phyloP scores from a whole-genome alignment of 768 basidiomycete species.

The Xerocomus brunneocitrinus region DNA sequence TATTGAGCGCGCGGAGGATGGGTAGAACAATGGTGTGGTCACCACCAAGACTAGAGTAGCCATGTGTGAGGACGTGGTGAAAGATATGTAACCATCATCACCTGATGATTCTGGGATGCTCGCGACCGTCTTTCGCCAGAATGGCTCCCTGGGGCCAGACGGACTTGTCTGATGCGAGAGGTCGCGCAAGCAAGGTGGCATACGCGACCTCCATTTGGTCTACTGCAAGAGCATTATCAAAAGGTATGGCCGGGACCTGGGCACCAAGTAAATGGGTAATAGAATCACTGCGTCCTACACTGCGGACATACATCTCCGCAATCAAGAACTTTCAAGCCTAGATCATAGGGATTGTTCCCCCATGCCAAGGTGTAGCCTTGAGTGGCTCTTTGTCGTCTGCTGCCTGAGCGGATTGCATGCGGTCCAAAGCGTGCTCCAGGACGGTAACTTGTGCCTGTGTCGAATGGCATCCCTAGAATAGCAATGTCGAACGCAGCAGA shows the following conservation, averaged over 20 bases:
- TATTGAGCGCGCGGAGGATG: constrained; percentile 75
- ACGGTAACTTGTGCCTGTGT: no score
- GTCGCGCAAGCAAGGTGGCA: constrained; percentile 62
- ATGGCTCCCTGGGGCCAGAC: constrained; percentile 23
- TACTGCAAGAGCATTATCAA: constrained; percentile 77
- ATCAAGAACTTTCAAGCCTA: constrained; percentile 61
- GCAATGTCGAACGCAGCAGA: constrained; percentile 50
- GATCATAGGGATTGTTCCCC: constrained; percentile 60
- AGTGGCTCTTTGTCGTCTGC: constrained; percentile 57
- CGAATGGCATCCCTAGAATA: constrained; percentile 58
- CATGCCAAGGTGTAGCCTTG: constrained; percentile 70
- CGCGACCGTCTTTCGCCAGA: constrained; percentile 52
- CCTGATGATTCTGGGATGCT: constrained; percentile 75
- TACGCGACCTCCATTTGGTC: constrained; percentile 72
- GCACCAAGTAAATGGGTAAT: background rate
- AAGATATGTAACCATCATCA: constrained; percentile 7
- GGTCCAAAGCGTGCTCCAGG: constrained; percentile 38
- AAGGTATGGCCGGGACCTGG: constrained; percentile 72
- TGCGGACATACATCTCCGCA: constrained; percentile 66
- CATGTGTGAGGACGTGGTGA: no score
- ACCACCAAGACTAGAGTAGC: constrained; percentile 52
- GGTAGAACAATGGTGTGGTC: constrained; percentile 88
- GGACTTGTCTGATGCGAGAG: constrained; percentile 31
- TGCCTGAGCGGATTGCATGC: constrained; percentile 77
- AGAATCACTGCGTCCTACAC: no score